These are phyloP conservation scores for Hippophae tibetana DNA, from an alignment of 306 rosid genomes.

Conservation along the genomic window DNA sequence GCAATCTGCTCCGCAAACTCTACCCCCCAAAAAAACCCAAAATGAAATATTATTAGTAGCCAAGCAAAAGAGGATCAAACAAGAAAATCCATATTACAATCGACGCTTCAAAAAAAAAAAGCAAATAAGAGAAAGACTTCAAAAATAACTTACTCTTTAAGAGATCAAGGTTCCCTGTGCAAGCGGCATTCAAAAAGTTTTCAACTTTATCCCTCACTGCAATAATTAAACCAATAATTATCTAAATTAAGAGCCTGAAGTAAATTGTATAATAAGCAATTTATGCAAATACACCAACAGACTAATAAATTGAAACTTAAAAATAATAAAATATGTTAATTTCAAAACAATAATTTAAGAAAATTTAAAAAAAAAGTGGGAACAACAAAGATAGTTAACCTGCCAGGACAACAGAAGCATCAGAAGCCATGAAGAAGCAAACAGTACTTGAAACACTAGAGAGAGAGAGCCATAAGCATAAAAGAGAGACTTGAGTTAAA, in stretches of 20 bases:
- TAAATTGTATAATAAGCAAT: not conserved
- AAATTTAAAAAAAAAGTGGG: not conserved
- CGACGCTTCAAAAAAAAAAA: not conserved
- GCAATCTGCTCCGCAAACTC: slow-evolving; percentile 66
- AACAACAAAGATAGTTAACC: slow-evolving; percentile 24
- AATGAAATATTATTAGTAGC: not conserved
- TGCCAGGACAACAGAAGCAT: slow-evolving; percentile 87
- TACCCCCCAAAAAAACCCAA: slow-evolving; percentile 15
- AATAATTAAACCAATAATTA: not conserved
- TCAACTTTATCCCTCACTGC: slow-evolving; percentile 83
- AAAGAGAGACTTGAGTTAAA: too few species aligned
- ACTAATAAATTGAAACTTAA: not conserved
- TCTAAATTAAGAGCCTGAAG: not conserved
- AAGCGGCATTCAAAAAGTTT: slow-evolving; percentile 69
- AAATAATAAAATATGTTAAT: not conserved
- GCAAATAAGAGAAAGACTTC: not conserved
- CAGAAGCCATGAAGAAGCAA: slow-evolving; percentile 45
- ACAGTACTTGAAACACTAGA: not conserved
- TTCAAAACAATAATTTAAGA: too few species aligned
- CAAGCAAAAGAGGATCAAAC: not conserved
- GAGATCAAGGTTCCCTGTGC: slow-evolving; percentile 70
- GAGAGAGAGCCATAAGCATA: too few species aligned
- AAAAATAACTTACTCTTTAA: slow-evolving; percentile 44
- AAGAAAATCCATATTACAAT: not conserved
- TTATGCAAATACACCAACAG: not conserved